Conservation (phyloP, 2,329 filamentous ascomycete species). For the Chaetomium strumarium region DNA sequence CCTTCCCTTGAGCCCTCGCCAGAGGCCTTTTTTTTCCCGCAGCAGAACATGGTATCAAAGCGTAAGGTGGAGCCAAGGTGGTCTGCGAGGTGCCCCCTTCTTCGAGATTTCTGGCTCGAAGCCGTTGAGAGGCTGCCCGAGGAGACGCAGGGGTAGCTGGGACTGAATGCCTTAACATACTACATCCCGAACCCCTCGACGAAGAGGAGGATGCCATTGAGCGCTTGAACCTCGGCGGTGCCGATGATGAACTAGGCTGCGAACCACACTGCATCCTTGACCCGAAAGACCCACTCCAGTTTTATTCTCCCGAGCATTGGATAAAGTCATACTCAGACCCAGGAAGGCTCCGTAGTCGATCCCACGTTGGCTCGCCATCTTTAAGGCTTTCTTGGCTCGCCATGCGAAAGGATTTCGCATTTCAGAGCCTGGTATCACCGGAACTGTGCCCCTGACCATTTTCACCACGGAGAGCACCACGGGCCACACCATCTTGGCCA, state of each 20-base stretch:
- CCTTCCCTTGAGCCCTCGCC: too few species aligned
- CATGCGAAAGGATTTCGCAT: not conserved
- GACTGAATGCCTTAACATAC: too few species aligned
- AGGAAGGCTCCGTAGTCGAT: not conserved
- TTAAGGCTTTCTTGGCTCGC: constrained; percentile 1
- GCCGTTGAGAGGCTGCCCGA: not conserved
- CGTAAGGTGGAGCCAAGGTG: not conserved
- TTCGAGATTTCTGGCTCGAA: not conserved
- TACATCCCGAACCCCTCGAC: too few species aligned
- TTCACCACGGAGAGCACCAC: not conserved
- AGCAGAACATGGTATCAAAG: not conserved
- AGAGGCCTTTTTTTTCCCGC: too few species aligned
- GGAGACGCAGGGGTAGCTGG: not conserved
- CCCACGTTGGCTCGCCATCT: not conserved
- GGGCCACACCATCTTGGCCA: not conserved
- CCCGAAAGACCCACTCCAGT: not conserved
- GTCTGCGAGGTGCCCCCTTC: not conserved
- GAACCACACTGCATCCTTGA: not conserved
- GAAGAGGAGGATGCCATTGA: too few species aligned
- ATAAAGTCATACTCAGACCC: not conserved
- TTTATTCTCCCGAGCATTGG: constrained; percentile 1
- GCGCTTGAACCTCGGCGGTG: not conserved
- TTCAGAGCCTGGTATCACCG: not conserved
- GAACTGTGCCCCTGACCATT: not conserved
- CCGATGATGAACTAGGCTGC: not conserved